Percentiles rank a stretch among this genome's conserved stretches.
Conservation (phyloP, 1,139 yeast genomes). For the Saccharomycopsis hybrid region DNA sequence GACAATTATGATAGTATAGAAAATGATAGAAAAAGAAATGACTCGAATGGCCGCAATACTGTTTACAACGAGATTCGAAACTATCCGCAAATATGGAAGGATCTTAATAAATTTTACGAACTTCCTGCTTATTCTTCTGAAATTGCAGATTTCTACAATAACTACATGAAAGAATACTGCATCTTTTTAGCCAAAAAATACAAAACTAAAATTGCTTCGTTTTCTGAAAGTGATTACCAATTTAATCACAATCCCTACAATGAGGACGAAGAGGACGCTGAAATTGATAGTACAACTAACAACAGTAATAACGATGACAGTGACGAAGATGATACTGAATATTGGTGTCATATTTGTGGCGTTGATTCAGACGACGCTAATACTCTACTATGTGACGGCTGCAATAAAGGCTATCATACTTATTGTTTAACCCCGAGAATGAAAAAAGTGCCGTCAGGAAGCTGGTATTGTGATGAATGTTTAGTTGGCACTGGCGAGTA, state of each 20-base stretch:
- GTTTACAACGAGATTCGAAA: slow-evolving; percentile 19
- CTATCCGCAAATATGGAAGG: slow-evolving; percentile 31
- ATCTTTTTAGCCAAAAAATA: slow-evolving; percentile 32
- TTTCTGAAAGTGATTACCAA: slow-evolving; percentile 23
- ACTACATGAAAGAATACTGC: slow-evolving; percentile 39
- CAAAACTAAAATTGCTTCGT: slow-evolving; percentile 20
- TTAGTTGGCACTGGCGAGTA: slow-evolving; percentile 82
- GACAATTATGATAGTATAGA: slow-evolving; percentile 28
- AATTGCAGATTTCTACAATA: slow-evolving; percentile 33
- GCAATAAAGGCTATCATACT: slow-evolving; percentile 63
- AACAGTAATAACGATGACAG: too few species aligned
- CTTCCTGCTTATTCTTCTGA: slow-evolving; percentile 17
- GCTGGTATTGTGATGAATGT: slow-evolving; percentile 81
- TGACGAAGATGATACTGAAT: slow-evolving; percentile 31
- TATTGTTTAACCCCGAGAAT: slow-evolving; percentile 55
- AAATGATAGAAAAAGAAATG: slow-evolving; percentile 15
- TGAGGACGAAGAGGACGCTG: slow-evolving; percentile 26
- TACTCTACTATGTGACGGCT: slow-evolving; percentile 64
- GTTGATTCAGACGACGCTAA: slow-evolving; percentile 41
- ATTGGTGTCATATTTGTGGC: slow-evolving; percentile 49
- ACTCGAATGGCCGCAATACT: slow-evolving; percentile 24
- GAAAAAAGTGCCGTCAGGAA: slow-evolving; percentile 42
- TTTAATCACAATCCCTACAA: slow-evolving; percentile 27
- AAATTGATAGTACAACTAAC: too few species aligned
- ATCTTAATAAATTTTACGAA: slow-evolving; percentile 29